Percentiles rank a stretch among this genome's conserved stretches.
phyloP scores from a whole-genome alignment of 2,329 filamentous ascomycete genomes.

The Aspergillus arachidicola region DNA sequence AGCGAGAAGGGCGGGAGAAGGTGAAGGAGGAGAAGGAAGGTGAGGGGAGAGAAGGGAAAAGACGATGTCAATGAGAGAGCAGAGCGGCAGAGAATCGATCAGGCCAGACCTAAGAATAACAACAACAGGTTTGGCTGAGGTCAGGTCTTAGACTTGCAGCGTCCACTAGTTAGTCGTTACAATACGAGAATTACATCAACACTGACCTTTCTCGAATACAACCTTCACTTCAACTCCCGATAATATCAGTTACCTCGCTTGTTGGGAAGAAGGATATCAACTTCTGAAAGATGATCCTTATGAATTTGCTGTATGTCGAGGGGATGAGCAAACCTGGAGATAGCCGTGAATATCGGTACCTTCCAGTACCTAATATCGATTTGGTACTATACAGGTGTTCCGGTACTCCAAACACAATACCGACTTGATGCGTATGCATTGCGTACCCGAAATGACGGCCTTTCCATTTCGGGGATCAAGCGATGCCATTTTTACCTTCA shows the following conservation, averaged over 20 bases:
- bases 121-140: not conserved
- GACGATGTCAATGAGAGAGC: not conserved
- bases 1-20: constrained; percentile 1
- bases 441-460: constrained; percentile 4
- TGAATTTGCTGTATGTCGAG: not conserved
- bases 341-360: not conserved
- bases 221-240: not conserved
- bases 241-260: not conserved
- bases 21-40: not conserved
- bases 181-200: not conserved
- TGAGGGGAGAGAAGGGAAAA: not conserved
- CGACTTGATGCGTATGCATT: not conserved
- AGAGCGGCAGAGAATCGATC: constrained; percentile 11
- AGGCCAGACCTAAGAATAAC: constrained; percentile 20
- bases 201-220: not conserved
- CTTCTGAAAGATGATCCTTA: not conserved
- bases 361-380: not conserved
- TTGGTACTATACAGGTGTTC: not conserved
- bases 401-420: not conserved
- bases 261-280: not conserved
- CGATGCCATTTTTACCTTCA: not conserved
- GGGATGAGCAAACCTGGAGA: not conserved
- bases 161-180: constrained; percentile 9
- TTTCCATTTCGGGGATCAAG: not conserved
- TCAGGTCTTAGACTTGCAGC: constrained; percentile 20